Percentiles rank a stretch among this genome's conserved stretches.
These are phyloP conservation scores for Mentha longifolia DNA, from an alignment of 257 asterid genomes.

Conservation along the genomic window DNA sequence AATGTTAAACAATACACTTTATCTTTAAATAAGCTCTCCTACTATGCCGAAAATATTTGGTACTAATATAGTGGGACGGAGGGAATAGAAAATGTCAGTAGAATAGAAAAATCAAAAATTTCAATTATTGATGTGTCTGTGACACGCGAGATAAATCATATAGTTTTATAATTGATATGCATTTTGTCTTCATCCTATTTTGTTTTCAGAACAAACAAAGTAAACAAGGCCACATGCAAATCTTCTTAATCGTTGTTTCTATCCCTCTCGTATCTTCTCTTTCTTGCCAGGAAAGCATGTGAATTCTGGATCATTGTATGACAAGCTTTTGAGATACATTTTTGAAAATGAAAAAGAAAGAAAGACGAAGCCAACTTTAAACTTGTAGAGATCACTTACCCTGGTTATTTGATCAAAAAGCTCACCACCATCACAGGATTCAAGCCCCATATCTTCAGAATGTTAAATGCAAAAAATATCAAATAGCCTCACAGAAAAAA, in stretches of 20 bases:
- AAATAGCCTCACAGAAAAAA: slow-evolving; percentile 31
- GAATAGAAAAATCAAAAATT: background rate
- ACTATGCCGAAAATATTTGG: too few species aligned
- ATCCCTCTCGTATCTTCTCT: background rate
- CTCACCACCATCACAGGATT: slow-evolving; percentile 99
- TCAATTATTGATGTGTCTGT: background rate
- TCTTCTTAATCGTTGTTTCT: background rate
- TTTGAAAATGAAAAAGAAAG: background rate
- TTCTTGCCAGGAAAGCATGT: background rate
- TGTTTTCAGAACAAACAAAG: background rate
- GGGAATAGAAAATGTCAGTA: background rate
- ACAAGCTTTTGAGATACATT: background rate
- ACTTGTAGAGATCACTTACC: slow-evolving; percentile 52
- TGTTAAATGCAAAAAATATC: slow-evolving; percentile 32
- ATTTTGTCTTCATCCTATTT: background rate
- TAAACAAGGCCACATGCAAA: background rate
- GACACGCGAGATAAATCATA: background rate
- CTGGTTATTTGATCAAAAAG: slow-evolving; percentile 96
- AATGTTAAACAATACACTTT: too few species aligned
- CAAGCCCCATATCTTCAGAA: slow-evolving; percentile 95
- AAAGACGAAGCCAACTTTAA: background rate
- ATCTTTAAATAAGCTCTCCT: too few species aligned
- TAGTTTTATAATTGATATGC: background rate
- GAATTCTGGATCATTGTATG: background rate
- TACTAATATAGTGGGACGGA: too few species aligned